Evolutionary conservation across 495 filamentous ascomycete genomes (phyloP).

Genomic region (Polyplosphaeria fusca): DNA sequence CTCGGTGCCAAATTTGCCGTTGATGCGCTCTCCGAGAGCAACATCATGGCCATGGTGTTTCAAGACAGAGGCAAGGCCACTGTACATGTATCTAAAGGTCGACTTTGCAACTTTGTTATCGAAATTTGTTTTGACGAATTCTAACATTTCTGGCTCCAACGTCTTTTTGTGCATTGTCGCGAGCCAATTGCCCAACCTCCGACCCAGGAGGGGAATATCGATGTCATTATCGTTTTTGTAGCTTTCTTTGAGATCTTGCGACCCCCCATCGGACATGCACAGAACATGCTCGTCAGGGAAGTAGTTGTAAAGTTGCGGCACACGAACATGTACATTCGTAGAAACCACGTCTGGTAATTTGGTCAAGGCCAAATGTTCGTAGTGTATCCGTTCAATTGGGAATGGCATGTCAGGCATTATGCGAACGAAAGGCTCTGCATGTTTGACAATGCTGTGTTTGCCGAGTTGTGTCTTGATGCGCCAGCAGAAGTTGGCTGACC

Average conservation of each 20-base stretch:
- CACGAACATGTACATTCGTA: slow-evolving; percentile 9
- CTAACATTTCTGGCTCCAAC: slow-evolving; percentile 1
- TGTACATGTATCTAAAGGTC: slow-evolving; percentile 2
- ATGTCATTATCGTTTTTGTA: slow-evolving; percentile 4
- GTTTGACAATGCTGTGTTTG: slow-evolving; percentile 4
- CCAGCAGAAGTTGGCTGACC: slow-evolving; percentile 7
- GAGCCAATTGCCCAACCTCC: not conserved
- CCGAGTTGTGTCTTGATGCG: slow-evolving; percentile 1
- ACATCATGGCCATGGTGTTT: slow-evolving; percentile 3
- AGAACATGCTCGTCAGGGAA: slow-evolving; percentile 13
- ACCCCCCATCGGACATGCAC: slow-evolving; percentile 4
- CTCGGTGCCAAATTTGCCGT: slow-evolving; percentile 1
- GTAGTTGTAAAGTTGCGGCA: slow-evolving; percentile 17
- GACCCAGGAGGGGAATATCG: slow-evolving; percentile 1
- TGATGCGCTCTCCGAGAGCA: slow-evolving; percentile 10
- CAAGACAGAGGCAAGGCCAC: not conserved
- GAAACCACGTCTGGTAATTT: slow-evolving; percentile 6
- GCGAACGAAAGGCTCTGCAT: slow-evolving; percentile 6
- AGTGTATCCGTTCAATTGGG: not conserved
- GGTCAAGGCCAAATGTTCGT: slow-evolving; percentile 5
- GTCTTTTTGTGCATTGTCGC: slow-evolving; percentile 1
- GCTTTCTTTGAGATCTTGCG: slow-evolving; percentile 6
- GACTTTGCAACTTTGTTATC: slow-evolving; percentile 4
- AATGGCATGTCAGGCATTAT: slow-evolving; percentile 5
- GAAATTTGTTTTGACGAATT: slow-evolving; percentile 11